Percentiles rank a stretch among this genome's conserved stretches.
Evolutionary conservation across 1,284 basidiomycete genomes (phyloP).

Genomic region (Limonomyces culmigenus): DNA sequence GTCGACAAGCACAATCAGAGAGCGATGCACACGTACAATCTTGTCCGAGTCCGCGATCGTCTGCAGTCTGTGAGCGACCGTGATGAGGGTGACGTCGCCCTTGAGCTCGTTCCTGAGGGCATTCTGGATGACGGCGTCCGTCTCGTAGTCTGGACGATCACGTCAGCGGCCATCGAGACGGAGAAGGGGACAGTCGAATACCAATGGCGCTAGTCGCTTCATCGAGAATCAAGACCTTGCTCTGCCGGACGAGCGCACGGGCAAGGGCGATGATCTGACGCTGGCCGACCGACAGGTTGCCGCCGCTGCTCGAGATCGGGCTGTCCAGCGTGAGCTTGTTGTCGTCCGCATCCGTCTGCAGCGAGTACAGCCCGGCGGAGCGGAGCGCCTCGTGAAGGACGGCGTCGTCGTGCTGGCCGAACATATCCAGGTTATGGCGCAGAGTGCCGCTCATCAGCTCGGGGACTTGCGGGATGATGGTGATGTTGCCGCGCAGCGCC

Average conservation of each 20-base stretch:
- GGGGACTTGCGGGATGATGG: constrained; percentile 35
- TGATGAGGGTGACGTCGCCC: constrained; percentile 40
- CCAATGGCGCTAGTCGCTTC: constrained; percentile 25
- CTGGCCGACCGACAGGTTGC: constrained; percentile 57
- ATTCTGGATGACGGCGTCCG: constrained; percentile 38
- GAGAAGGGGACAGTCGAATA: constrained; percentile 4
- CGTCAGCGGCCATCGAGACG: constrained; percentile 1
- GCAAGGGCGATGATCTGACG: constrained; percentile 47
- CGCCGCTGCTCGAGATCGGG: constrained; percentile 35
- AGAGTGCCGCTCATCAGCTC: constrained; percentile 44
- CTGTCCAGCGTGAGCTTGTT: constrained; percentile 32
- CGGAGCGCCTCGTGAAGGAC: constrained; percentile 35
- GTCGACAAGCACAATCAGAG: neutral
- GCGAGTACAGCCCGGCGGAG: constrained; percentile 33
- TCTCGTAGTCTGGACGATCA: constrained; percentile 30
- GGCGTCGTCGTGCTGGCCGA: constrained; percentile 55
- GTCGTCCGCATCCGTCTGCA: constrained; percentile 31
- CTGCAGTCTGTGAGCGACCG: constrained; percentile 52
- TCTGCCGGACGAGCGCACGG: constrained; percentile 35
- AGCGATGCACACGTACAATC: constrained; percentile 10
- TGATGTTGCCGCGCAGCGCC: constrained; percentile 26
- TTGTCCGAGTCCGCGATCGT: constrained; percentile 49
- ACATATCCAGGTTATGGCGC: constrained; percentile 51
- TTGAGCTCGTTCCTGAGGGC: constrained; percentile 35
- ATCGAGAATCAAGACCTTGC: constrained; percentile 42